These are phyloP conservation scores for Globisporangium irregulare DNA, from an alignment of 352 stramenopile species.

Conservation along the genomic window DNA sequence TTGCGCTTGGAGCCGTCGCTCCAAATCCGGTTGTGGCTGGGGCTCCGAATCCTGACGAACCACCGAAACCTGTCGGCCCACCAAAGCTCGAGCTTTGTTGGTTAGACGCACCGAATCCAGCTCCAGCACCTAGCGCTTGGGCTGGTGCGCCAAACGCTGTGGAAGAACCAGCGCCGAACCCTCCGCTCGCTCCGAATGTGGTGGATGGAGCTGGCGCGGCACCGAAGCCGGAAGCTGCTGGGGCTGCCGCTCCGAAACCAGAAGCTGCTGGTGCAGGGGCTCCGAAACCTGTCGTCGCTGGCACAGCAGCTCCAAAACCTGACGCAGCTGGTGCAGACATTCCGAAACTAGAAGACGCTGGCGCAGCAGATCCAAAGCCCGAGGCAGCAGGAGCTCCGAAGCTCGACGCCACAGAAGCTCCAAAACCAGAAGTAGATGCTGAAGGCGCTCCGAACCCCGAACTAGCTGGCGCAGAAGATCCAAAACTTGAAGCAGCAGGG, in stretches of 20 bases:
- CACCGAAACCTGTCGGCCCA: conserved; percentile 25
- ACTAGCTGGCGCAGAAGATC: conserved; percentile 19
- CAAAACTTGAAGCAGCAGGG: conserved; percentile 13
- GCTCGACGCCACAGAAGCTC: conserved; percentile 15
- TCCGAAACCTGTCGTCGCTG: conserved; percentile 11
- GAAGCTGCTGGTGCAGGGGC: conserved; percentile 8
- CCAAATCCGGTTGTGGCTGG: conserved; percentile 21
- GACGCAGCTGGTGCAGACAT: conserved; percentile 12
- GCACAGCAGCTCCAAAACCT: conserved; percentile 11
- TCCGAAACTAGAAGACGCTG: conserved; percentile 22
- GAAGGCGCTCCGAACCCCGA: conserved; percentile 41
- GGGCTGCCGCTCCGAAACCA: conserved; percentile 25
- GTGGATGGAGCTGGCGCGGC: conserved; percentile 12
- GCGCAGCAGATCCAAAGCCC: conserved; percentile 19
- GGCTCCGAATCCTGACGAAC: conserved; percentile 15
- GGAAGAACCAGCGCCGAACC: conserved; percentile 3
- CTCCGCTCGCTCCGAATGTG: conserved; percentile 11
- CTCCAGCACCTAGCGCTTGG: not conserved
- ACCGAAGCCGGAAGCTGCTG: conserved; percentile 35
- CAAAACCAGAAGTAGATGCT: conserved; percentile 33
- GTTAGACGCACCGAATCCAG: conserved; percentile 8
- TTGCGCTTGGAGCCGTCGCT: conserved; percentile 9
- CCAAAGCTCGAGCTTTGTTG: conserved; percentile 28
- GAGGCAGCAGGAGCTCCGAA: conserved; percentile 20
- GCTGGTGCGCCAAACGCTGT: conserved; percentile 13